Evolutionary conservation across 2,329 filamentous ascomycete species (phyloP).

Genomic region (Ophiostoma novo-ulmi): DNA sequence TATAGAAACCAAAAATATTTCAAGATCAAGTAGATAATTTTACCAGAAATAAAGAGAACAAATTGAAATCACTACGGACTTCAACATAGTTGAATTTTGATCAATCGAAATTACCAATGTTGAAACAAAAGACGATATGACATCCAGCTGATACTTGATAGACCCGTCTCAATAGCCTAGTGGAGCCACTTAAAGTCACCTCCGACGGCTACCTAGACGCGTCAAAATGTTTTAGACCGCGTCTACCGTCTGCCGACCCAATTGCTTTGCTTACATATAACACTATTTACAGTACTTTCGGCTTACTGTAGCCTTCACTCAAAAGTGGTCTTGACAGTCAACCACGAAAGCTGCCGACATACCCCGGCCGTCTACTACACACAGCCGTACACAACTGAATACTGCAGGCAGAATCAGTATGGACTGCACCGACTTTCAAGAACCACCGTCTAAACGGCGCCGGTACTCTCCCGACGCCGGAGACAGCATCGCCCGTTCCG

Average conservation of each 20-base stretch:
- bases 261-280: slow-evolving; percentile 12
- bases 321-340: background rate
- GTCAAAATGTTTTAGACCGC: slow-evolving; percentile 19
- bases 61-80: too few relatives aligned
- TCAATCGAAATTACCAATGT: background rate
- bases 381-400: background rate
- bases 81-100: too few relatives aligned
- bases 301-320: background rate
- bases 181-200: slow-evolving; percentile 31
- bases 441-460: slow-evolving; percentile 36
- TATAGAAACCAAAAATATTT: too few relatives aligned
- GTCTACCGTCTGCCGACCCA: slow-evolving; percentile 13
- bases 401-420: slow-evolving; percentile 28
- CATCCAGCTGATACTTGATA: background rate
- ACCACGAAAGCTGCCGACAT: background rate
- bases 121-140: background rate
- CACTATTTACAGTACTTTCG: background rate
- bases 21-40: too few relatives aligned
- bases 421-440: slow-evolving; percentile 37
- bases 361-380: background rate
- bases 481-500: background rate
- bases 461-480: slow-evolving; percentile 27
- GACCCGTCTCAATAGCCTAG: background rate
- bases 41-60: too few relatives aligned
- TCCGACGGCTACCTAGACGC: slow-evolving; percentile 31